Conservation (phyloP, 2,329 filamentous ascomycete genomes). For the Pseudocercospora musae region DNA sequence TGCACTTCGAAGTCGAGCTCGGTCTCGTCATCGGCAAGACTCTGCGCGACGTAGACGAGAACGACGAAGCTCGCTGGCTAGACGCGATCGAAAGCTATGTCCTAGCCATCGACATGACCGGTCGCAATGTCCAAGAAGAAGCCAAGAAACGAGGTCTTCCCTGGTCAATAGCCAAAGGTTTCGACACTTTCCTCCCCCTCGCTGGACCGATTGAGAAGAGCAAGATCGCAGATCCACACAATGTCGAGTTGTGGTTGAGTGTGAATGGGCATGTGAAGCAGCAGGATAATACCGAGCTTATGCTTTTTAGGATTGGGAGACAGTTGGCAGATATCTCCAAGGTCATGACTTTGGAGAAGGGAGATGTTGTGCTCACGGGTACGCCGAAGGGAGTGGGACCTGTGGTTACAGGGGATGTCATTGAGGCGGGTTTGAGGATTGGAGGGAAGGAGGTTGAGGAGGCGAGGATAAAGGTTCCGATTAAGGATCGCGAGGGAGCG, state of each 20-base stretch:
- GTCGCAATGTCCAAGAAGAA: constrained; percentile 90
- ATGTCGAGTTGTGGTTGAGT: constrained; percentile 78
- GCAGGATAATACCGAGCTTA: constrained; percentile 83
- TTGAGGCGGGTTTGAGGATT: constrained; percentile 78
- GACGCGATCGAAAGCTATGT: constrained; percentile 85
- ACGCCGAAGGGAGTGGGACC: constrained; percentile 93
- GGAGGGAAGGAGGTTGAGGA: constrained; percentile 79
- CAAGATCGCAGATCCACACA: constrained; percentile 79
- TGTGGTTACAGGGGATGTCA: constrained; percentile 79
- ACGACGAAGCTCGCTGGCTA: constrained; percentile 72
- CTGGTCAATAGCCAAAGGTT: constrained; percentile 95
- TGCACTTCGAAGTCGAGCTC: constrained; percentile 95
- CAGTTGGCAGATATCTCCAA: constrained; percentile 87
- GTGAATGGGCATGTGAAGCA: constrained; percentile 80
- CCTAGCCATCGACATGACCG: constrained; percentile 95
- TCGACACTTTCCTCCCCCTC: constrained; percentile 94
- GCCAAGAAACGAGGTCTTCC: constrained; percentile 96
- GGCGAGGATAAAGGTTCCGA: constrained; percentile 76
- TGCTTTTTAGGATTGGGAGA: constrained; percentile 87
- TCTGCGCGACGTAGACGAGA: constrained; percentile 69
- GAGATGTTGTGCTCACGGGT: constrained; percentile 92
- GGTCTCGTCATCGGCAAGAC: constrained; percentile 83
- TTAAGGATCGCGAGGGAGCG: constrained; percentile 72
- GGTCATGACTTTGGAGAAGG: constrained; percentile 89
- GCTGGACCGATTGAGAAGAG: constrained; percentile 76